These are phyloP conservation scores for Populus tremula DNA, from an alignment of 345 rosid species.

Conservation along the genomic window DNA sequence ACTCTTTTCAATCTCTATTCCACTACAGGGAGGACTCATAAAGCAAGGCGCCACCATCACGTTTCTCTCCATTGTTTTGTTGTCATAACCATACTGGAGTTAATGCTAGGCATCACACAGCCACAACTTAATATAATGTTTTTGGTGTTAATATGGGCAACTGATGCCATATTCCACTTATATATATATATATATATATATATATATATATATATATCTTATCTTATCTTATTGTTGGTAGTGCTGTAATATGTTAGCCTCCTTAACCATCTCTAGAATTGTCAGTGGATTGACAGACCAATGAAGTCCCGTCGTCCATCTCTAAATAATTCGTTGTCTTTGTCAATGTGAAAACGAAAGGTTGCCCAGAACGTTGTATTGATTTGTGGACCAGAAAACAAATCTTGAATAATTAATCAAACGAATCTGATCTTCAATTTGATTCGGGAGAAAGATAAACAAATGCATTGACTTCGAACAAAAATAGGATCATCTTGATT, in stretches of 20 bases:
- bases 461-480: background rate
- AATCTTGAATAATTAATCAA: background rate
- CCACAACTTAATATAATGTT: conserved; percentile 24
- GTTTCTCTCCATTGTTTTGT: conserved; percentile 6
- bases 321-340: background rate
- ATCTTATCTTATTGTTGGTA: conserved; percentile 21
- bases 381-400: conserved; percentile 5
- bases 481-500: background rate
- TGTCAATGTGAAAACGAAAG: conserved; percentile 11
- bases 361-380: background rate
- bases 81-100: conserved; percentile 15
- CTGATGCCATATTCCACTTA: conserved; percentile 46
- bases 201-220: conserved; percentile 1
- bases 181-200: background rate
- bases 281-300: conserved; percentile 13
- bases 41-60: conserved; percentile 25
- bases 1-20: conserved; percentile 35
- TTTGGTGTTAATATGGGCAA: conserved; percentile 15
- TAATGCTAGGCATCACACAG: conserved; percentile 27
- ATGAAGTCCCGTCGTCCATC: background rate
- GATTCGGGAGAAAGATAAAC: background rate
- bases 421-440: background rate
- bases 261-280: background rate
- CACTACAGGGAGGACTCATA: conserved; percentile 36
- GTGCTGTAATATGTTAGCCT: conserved; percentile 19